These are phyloP conservation scores for Sequoia sempervirens DNA, from an alignment of 75 land plant genomes.

Conservation along the genomic window DNA sequence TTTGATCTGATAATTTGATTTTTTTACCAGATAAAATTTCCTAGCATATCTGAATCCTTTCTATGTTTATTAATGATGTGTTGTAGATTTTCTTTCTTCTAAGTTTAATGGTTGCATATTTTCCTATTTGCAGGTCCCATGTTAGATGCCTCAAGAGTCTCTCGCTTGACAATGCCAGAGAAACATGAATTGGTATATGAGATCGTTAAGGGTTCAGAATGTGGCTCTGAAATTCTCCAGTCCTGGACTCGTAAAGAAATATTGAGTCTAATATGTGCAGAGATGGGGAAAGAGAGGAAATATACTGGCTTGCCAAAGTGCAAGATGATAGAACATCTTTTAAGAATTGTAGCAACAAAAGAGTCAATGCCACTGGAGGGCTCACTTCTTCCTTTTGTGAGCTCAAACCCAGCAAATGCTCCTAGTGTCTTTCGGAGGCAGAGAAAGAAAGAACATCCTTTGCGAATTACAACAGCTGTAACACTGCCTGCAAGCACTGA, in stretches of 20 bases:
- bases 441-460: slow-evolving; percentile 58
- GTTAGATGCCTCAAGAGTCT: slow-evolving; percentile 37
- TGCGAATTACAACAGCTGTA: slow-evolving; percentile 24
- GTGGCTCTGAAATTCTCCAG: slow-evolving; percentile 53
- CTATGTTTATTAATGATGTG: not conserved
- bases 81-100: not conserved
- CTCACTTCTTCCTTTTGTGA: not conserved
- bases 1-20: not conserved
- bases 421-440: slow-evolving; percentile 10
- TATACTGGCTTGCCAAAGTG: slow-evolving; percentile 69
- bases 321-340: slow-evolving; percentile 62
- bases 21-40: not conserved
- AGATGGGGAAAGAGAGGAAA: slow-evolving; percentile 76
- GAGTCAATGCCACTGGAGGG: slow-evolving; percentile 12
- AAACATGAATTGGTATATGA: slow-evolving; percentile 59
- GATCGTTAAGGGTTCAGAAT: slow-evolving; percentile 36
- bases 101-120: not conserved
- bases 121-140: slow-evolving; percentile 23
- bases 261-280: slow-evolving; percentile 56
- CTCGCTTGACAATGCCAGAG: slow-evolving; percentile 41
- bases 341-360: slow-evolving; percentile 47
- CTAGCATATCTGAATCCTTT: not conserved
- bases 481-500: slow-evolving; percentile 15
- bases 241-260: slow-evolving; percentile 71
- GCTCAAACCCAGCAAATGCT: not conserved